Base-by-base conservation (phyloP, 345 rosid genomes). In the Eucalyptus melliodora region DNA sequence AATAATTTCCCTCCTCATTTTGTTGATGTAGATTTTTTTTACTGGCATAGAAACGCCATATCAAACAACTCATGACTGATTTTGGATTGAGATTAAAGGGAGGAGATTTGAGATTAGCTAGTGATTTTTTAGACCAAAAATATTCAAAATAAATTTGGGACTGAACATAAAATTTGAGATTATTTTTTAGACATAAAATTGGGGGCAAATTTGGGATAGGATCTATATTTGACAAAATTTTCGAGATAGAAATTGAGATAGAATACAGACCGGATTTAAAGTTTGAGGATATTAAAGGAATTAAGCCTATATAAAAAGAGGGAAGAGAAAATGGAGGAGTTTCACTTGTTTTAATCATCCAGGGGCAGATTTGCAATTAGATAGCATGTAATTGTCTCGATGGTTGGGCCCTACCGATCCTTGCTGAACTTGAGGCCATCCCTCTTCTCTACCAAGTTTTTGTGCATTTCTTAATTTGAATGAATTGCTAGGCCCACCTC, bases 11-110 rank as follows among this genome's bases (percentile, higher is more conserved):
- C 55, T 51, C 55, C 55, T 51, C 23, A 51, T 0, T 51, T 51
- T 51, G 55, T 51, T 51, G 55, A 51, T 3, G 55, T 3, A 6
- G 21, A 51, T 16, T 50, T 50, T 50, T 50, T 50, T 50, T 50
- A 50, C 8, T 16, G 55, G 21, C 55, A 50, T 50, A 50, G 21
- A 50, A 50, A 50, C 21, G 0, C 0, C 55, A 51, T 0, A 0
- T 51, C 55, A 51, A 51, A 16, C 55, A 51, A 51, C 55, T 51
- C 21, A 51, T 6, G 55, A 16, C 4, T 51, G 55, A 51, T 51
- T 51, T 51, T 51, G 55, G 55, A 51, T 51, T 16, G 8, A 51
- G 21, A 51, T 51, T 51, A 16, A 51, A 51, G 21, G 21, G 55
- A 51, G 21, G 2, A 16, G 1, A 51, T 51, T 51, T 51, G 8